phyloP scores from a whole-genome alignment of 2,329 filamentous ascomycete species.

The Fonsecaea erecta region DNA sequence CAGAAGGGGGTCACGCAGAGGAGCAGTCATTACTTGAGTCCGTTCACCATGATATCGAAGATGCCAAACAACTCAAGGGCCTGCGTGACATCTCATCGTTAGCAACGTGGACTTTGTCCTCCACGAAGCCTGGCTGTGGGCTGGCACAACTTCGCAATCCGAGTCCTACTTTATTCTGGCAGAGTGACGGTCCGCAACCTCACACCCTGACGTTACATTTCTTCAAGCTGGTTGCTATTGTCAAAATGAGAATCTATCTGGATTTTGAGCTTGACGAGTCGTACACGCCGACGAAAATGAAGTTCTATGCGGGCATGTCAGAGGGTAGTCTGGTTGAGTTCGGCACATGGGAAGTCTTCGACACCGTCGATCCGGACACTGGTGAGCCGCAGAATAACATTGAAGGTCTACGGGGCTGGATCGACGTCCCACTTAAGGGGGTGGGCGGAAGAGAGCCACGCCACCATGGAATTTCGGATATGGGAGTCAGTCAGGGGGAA shows the following conservation, averaged over 20 bases:
- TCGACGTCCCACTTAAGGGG: constrained; percentile 74
- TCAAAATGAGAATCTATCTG: constrained; percentile 63
- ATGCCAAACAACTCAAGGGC: constrained; percentile 34
- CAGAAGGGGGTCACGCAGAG: constrained; percentile 29
- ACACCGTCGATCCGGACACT: constrained; percentile 55
- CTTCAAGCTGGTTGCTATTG: constrained; percentile 58
- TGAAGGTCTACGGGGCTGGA: constrained; percentile 70
- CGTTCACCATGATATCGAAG: constrained; percentile 35
- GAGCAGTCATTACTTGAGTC: constrained; percentile 35
- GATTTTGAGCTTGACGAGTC: constrained; percentile 94
- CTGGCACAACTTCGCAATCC: constrained; percentile 64
- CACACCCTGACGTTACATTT: constrained; percentile 68
- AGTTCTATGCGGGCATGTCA: constrained; percentile 85
- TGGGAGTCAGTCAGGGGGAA: constrained; percentile 25
- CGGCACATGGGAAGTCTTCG: constrained; percentile 75
- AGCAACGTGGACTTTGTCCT: constrained; percentile 69
- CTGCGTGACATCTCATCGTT: constrained; percentile 68
- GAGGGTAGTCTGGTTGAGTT: constrained; percentile 92
- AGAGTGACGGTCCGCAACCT: constrained; percentile 69
- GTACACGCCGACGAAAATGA: constrained; percentile 92
- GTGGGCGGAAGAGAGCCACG: constrained; percentile 57
- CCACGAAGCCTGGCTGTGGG: constrained; percentile 65
- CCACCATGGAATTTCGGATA: constrained; percentile 33
- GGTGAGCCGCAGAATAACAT: constrained; percentile 37
- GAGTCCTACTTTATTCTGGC: constrained; percentile 64